Conservation (phyloP, 108 stramenopile genomes). For the Licmophora abbreviata region DNA sequence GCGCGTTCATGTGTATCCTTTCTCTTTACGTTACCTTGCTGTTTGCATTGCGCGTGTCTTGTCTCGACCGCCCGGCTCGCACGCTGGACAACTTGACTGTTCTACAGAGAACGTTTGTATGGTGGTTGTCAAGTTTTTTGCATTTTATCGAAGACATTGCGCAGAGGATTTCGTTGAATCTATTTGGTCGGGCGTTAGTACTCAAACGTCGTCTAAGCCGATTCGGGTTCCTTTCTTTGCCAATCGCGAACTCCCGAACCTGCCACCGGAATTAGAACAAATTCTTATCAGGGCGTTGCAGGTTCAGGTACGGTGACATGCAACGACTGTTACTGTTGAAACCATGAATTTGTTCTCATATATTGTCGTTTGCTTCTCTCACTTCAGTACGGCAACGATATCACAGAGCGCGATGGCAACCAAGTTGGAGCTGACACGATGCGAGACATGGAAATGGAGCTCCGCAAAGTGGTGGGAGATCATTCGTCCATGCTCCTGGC, state of each 20-base stretch:
- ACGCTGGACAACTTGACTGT: conserved; percentile 68
- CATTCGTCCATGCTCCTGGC: conserved; percentile 16
- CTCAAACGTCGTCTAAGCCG: conserved; percentile 11
- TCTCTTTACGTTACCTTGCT: conserved; percentile 63
- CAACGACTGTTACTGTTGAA: not conserved
- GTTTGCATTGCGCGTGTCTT: conserved; percentile 67
- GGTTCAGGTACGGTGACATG: conserved; percentile 18
- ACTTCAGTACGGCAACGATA: no score
- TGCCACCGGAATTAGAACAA: conserved; percentile 48
- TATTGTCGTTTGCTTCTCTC: no score
- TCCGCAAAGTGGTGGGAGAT: conserved; percentile 19
- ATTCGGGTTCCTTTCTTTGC: conserved; percentile 52
- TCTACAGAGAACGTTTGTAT: conserved; percentile 51
- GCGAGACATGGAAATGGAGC: conserved; percentile 20
- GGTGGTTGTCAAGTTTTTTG: conserved; percentile 68
- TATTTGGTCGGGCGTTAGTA: conserved; percentile 10
- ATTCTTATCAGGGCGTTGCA: conserved; percentile 45
- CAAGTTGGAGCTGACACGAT: conserved; percentile 20
- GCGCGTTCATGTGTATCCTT: conserved; percentile 51
- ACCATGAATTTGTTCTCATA: no score
- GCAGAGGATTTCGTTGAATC: conserved; percentile 31
- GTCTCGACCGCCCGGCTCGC: conserved; percentile 27
- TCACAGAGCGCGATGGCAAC: no score
- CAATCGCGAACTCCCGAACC: conserved; percentile 2
- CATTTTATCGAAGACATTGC: conserved; percentile 55